Evolutionary conservation across 257 asterid genomes (phyloP).

Genomic region (Solanum pennellii): DNA sequence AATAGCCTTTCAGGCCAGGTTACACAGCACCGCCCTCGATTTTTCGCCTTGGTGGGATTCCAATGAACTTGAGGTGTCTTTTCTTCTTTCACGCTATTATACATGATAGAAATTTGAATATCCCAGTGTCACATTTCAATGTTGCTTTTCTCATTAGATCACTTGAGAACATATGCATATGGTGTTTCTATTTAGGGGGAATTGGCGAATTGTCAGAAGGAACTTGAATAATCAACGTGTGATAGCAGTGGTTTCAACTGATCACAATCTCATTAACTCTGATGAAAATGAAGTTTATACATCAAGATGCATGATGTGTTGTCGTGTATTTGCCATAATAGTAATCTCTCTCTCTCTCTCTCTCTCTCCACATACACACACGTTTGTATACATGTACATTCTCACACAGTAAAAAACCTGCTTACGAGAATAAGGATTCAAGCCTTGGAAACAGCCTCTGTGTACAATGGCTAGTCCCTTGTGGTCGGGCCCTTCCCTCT

Average conservation of each 20-base stretch:
- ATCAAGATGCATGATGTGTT: conserved; percentile 61
- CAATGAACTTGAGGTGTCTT: conserved; percentile 71
- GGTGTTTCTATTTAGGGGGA: conserved; percentile 46
- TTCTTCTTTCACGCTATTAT: neutral
- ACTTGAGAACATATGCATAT: neutral
- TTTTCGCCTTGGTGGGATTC: conserved; percentile 67
- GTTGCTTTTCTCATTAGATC: neutral
- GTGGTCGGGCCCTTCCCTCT: neutral
- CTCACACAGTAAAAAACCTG: neutral
- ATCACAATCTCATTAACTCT: conserved; percentile 34
- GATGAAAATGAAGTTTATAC: conserved; percentile 53
- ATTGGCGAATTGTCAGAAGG: conserved; percentile 81
- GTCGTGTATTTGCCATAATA: conserved; percentile 60
- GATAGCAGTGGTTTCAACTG: conserved; percentile 75
- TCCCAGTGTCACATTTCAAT: neutral
- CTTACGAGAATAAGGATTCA: neutral
- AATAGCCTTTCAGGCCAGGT: conserved; percentile 88
- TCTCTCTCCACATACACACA: neutral
- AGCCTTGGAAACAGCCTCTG: neutral
- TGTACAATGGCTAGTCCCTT: neutral
- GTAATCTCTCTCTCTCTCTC: conserved; percentile 37
- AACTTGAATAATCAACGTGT: conserved; percentile 61
- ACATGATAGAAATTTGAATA: neutral
- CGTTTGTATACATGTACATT: neutral
- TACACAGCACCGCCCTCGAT: conserved; percentile 93